Evolutionary conservation across 495 filamentous ascomycete genomes (phyloP).

Genomic region (Neurospora sp.): DNA sequence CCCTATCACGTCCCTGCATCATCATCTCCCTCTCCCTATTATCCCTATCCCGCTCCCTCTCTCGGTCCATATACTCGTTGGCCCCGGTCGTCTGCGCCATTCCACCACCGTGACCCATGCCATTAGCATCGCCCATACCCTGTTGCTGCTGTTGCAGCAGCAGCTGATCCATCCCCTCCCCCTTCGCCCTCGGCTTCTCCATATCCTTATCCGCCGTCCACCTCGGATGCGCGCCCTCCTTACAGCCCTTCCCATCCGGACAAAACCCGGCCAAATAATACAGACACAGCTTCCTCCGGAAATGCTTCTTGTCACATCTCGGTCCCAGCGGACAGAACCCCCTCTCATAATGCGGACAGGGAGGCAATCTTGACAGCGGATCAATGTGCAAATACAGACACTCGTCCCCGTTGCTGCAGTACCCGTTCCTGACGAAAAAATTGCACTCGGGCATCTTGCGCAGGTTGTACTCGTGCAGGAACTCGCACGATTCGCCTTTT

Average conservation of each 20-base stretch:
- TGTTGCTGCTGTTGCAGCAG: constrained; percentile 27
- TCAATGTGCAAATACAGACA: constrained; percentile 94
- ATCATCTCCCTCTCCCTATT: constrained; percentile 13
- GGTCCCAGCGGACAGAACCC: constrained; percentile 91
- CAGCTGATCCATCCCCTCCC: constrained; percentile 39
- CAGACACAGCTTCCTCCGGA: constrained; percentile 63
- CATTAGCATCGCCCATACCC: constrained; percentile 1
- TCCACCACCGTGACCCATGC: not conserved
- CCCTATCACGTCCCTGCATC: constrained; percentile 21
- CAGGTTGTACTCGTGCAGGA: constrained; percentile 96
- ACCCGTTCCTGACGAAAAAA: constrained; percentile 77
- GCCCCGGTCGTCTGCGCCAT: not conserved
- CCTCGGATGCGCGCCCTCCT: constrained; percentile 67
- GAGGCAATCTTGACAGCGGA: constrained; percentile 65
- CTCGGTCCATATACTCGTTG: constrained; percentile 4
- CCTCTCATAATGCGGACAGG: constrained; percentile 90
- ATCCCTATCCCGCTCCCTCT: constrained; percentile 9
- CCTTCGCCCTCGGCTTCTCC: constrained; percentile 58
- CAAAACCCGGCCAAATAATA: constrained; percentile 94
- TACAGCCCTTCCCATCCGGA: constrained; percentile 69
- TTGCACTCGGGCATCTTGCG: constrained; percentile 97
- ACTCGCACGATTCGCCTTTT: constrained; percentile 91
- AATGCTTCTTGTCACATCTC: constrained; percentile 75
- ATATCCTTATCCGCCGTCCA: constrained; percentile 57
- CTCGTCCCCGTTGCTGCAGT: constrained; percentile 93